Evolutionary conservation across 202 grass and related monocot species (phyloP).

Genomic region (Panicum hallii): DNA sequence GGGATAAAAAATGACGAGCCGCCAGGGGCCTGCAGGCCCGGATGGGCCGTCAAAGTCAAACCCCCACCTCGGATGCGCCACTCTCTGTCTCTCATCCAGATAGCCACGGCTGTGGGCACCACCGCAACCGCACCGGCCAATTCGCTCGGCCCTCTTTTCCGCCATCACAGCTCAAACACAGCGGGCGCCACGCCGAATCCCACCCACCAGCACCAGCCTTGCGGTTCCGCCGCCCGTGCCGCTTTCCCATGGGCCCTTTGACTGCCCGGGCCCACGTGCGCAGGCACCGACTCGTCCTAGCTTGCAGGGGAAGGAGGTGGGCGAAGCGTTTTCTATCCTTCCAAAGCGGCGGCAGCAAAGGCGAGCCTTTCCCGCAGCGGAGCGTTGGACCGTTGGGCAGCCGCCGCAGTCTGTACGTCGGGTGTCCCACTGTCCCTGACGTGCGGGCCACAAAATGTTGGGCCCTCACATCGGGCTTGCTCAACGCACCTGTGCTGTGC

Average conservation of each 20-base stretch:
- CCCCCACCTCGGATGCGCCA: constrained; percentile 33
- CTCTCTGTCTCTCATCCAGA: not conserved
- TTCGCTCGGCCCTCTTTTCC: not conserved
- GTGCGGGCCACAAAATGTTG: not conserved
- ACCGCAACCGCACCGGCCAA: constrained; percentile 12
- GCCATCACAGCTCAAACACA: constrained; percentile 44
- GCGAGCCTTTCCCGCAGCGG: not conserved
- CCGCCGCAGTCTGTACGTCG: not conserved
- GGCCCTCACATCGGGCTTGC: not conserved
- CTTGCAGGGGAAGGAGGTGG: not conserved
- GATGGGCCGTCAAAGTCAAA: not conserved
- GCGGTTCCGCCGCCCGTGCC: not conserved
- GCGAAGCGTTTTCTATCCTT: not conserved
- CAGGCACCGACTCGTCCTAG: fast-evolving
- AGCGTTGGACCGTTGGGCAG: not conserved
- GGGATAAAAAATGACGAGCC: not conserved
- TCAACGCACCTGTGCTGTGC: not conserved
- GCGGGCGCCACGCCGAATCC: constrained; percentile 40
- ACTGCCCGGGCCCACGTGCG: not conserved
- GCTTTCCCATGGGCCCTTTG: not conserved
- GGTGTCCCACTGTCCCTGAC: not conserved
- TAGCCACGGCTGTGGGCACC: not conserved
- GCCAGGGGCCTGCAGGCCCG: not conserved
- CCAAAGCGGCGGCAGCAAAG: not conserved
- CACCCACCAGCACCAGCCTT: not conserved